Evolutionary conservation across 257 asterid genomes (phyloP).

Genomic region (Henckelia pumila): DNA sequence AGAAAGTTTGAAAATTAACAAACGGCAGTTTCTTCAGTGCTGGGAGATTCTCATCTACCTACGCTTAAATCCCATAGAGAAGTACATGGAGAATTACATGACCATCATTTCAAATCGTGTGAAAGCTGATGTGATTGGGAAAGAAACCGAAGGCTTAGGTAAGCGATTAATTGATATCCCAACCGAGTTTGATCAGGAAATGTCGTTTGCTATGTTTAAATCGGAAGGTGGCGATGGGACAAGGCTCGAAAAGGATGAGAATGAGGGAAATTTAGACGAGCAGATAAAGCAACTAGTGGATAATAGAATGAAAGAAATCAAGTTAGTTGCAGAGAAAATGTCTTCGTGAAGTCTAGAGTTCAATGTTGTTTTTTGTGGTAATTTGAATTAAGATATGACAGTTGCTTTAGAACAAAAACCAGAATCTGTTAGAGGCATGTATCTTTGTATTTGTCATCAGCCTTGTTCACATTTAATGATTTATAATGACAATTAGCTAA

Average conservation of each 20-base stretch:
- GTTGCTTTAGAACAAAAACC: neutral
- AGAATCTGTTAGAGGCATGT: neutral
- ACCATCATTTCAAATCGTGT: constrained; percentile 51
- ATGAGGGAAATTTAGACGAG: constrained; percentile 52
- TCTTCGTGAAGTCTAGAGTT: constrained; percentile 26
- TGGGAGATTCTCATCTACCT: constrained; percentile 94
- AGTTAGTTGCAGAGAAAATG: constrained; percentile 59
- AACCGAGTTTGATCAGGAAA: constrained; percentile 58
- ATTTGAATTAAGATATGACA: neutral
- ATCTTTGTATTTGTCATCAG: neutral
- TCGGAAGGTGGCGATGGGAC: constrained; percentile 40
- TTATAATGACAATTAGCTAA: too few relatives aligned
- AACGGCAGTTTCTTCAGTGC: constrained; percentile 75
- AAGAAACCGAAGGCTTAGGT: constrained; percentile 60
- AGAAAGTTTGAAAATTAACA: constrained; percentile 73
- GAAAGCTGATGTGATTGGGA: constrained; percentile 74
- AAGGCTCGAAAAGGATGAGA: constrained; percentile 46
- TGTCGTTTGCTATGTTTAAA: constrained; percentile 83
- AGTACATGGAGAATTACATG: constrained; percentile 52
- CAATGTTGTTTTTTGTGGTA: neutral
- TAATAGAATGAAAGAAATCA: constrained; percentile 68
- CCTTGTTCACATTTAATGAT: neutral
- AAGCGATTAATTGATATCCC: constrained; percentile 69
- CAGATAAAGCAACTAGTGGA: constrained; percentile 65
- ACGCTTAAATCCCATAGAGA: constrained; percentile 46